Base-by-base conservation (phyloP, 2,329 filamentous ascomycete genomes). In the Calonectria pseudoturangicola region DNA sequence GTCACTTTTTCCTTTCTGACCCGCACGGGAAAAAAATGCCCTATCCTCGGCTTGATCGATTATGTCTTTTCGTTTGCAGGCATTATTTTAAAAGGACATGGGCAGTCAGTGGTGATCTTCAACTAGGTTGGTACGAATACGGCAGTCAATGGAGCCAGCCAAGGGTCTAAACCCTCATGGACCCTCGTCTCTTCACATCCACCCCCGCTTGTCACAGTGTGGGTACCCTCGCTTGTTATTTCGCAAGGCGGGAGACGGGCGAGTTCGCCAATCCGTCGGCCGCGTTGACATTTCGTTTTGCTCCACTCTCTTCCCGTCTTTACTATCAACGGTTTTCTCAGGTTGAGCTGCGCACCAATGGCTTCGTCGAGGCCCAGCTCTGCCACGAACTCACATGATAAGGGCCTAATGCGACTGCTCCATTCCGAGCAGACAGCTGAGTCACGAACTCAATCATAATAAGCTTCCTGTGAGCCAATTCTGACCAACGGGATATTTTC, bases 301-400 rank as follows among this genome's bases (percentile, higher is more conserved):
- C 67, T 72, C 71, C 74, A 74, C 68, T 56, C 64, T 56, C 66
- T 66, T 65, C 51, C 65, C 67, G 63, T 72, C 48, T 63, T 51
- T 36, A 41, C 41, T 68, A 73, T 75, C 70, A 76, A 78, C 71
- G 41, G 74, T 66, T 76, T 78, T 63, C 66, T 66, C 64, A 70
- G 60, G 60, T 60, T 64, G 67, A 36, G 33, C 8, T 51, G 68
- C 51, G 58, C 56, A 68, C 77, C 75, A 79, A 77, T 79, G 48
- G 63, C 51, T 60, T 63, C 50, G 39, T 27, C 64, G 73, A 41
- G 68, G 51, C 71, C 66, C 66, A 72, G 65, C 66, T 73, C 62
- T 70, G 69, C 63, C 75, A 70, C 60, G 67, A 73, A 72, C 76
- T 81, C 80, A 81, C 80, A 81, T 81, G 80, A 76, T 75, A 30